Percentiles rank a stretch among this genome's conserved stretches.
These are phyloP conservation scores for Diplogelasinospora grovesii DNA, from an alignment of 495 filamentous ascomycete species.

Conservation along the genomic window DNA sequence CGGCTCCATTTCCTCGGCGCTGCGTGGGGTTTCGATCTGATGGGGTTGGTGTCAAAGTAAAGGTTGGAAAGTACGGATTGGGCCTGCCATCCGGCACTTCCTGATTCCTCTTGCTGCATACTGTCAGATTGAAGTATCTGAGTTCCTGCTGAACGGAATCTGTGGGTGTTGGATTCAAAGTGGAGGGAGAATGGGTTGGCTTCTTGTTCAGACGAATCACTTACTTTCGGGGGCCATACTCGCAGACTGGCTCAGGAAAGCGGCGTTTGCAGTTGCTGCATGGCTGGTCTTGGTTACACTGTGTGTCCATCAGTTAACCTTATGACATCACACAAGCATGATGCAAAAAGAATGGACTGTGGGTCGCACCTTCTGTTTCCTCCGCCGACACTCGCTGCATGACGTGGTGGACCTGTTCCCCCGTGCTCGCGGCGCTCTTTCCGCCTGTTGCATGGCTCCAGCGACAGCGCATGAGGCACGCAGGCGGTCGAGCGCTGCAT, in stretches of 20 bases:
- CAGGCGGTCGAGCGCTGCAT: no score
- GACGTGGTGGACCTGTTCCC: conserved; percentile 7
- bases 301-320: not conserved
- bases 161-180: not conserved
- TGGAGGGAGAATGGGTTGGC: not conserved
- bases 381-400: conserved; percentile 11
- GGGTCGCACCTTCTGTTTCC: conserved; percentile 13
- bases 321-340: no score
- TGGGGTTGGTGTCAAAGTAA: not conserved
- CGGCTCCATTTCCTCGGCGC: not conserved
- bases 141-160: not conserved
- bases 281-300: conserved; percentile 15
- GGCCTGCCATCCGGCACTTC: not conserved
- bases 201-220: not conserved
- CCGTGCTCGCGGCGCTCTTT: conserved; percentile 1
- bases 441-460: conserved; percentile 4
- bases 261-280: conserved; percentile 13
- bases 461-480: no score
- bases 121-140: not conserved
- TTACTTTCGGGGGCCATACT: conserved; percentile 11
- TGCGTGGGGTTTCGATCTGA: not conserved
- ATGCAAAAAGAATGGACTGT: not conserved
- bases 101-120: not conserved
- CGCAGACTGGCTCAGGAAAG: conserved; percentile 8
- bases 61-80: no score